Percentiles rank a stretch among this genome's conserved stretches.
Evolutionary conservation across 805 yeast species (phyloP).

Genomic region (Monosporozyma yasuniensis): DNA sequence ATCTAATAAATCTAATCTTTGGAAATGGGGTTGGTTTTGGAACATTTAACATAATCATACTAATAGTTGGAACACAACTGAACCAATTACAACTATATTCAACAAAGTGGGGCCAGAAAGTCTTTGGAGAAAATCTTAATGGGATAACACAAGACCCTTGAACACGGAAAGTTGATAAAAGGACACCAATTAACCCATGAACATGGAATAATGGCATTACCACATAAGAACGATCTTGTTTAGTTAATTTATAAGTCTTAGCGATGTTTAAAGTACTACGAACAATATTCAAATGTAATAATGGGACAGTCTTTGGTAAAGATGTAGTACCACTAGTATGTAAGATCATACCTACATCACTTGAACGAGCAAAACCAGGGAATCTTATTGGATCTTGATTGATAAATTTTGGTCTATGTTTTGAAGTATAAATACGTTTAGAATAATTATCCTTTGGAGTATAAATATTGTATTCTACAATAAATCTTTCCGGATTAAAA

Average conservation of each 20-base stretch:
- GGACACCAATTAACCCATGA: conserved; percentile 62
- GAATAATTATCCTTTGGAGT: conserved; percentile 23
- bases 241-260: conserved; percentile 44
- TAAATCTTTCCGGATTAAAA: conserved; percentile 34
- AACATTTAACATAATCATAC: conserved; percentile 50
- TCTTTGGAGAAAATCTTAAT: conserved; percentile 48
- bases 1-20: conserved; percentile 54
- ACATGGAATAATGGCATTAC: conserved; percentile 78
- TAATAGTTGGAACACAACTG: conserved; percentile 72
- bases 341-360: conserved; percentile 53
- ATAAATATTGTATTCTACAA: conserved; percentile 36
- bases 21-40: conserved; percentile 44
- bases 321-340: conserved; percentile 77
- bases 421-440: conserved; percentile 19
- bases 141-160: conserved; percentile 60
- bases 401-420: conserved; percentile 23
- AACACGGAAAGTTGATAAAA: conserved; percentile 49
- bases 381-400: conserved; percentile 24
- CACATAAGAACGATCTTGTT: conserved; percentile 46
- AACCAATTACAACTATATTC: conserved; percentile 53
- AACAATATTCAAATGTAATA: conserved; percentile 55
- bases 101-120: conserved; percentile 52
- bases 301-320: conserved; percentile 65
- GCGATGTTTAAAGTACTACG: conserved; percentile 52
- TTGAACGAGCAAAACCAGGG: conserved; percentile 38